A percentile compares a stretch with the other conserved stretches of the same genome.
These are phyloP conservation scores for Radiomyces spectabilis DNA, from an alignment of 192 early-diverging fungal species.

Conservation along the genomic window DNA sequence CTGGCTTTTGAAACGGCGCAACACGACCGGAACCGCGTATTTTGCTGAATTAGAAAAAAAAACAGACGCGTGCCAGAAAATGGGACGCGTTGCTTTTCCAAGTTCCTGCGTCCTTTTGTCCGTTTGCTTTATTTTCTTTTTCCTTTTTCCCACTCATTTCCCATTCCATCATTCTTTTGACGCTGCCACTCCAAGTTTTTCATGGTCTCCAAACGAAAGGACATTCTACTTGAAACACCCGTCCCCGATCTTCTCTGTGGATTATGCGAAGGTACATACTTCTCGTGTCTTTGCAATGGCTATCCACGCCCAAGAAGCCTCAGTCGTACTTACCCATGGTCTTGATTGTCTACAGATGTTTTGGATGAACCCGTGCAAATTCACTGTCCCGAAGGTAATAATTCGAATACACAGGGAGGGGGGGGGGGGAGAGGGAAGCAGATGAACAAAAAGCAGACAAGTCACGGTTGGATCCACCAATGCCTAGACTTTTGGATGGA, in stretches of 20 bases:
- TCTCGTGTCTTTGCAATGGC: too few relatives aligned
- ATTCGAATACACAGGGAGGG: background rate
- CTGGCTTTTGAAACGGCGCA: too few relatives aligned
- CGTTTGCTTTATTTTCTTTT: background rate
- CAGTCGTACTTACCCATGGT: background rate
- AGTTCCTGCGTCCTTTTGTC: background rate
- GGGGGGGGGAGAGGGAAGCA: too few relatives aligned
- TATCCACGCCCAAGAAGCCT: too few relatives aligned
- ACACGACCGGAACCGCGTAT: too few relatives aligned
- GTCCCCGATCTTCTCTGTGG: conserved; percentile 17
- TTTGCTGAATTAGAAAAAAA: too few relatives aligned
- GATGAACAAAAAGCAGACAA: too few relatives aligned
- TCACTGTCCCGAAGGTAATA: conserved; percentile 28
- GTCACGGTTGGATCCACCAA: background rate
- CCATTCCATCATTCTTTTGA: background rate
- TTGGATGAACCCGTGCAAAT: conserved; percentile 31
- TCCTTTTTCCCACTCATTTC: background rate
- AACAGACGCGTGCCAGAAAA: too few relatives aligned
- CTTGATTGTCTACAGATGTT: conserved; percentile 15
- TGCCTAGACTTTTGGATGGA: background rate
- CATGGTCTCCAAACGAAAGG: background rate
- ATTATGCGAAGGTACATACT: conserved; percentile 10
- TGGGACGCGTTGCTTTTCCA: too few relatives aligned
- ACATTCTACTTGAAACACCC: conserved; percentile 6
- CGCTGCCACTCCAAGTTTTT: background rate